Percentiles rank a stretch among this genome's conserved stretches.
These are phyloP conservation scores for Penicillium antarcticum DNA, from an alignment of 495 filamentous ascomycete species.

Conservation along the genomic window DNA sequence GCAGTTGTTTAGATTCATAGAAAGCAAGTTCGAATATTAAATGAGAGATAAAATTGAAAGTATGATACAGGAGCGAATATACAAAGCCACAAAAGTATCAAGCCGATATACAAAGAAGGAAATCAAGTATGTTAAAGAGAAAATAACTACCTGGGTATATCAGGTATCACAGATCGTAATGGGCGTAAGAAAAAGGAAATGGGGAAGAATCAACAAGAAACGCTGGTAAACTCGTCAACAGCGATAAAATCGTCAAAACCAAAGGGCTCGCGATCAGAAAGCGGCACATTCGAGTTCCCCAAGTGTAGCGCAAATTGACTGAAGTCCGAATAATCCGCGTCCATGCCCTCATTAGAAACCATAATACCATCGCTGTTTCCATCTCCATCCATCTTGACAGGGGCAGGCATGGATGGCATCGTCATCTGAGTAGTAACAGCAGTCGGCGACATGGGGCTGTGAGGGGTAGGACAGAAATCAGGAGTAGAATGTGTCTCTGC, in stretches of 20 bases:
- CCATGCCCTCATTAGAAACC: constrained; percentile 27
- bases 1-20: not conserved
- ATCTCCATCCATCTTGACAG: constrained; percentile 1
- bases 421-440: constrained; percentile 7
- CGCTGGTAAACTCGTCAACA: constrained; percentile 33
- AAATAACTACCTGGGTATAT: constrained; percentile 8
- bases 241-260: constrained; percentile 35
- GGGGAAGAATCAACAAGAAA: constrained; percentile 19
- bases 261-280: constrained; percentile 22
- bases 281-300: constrained; percentile 20
- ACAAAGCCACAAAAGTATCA: constrained; percentile 7
- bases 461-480: constrained; percentile 37
- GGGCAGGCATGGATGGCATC: not conserved
- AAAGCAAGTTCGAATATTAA: not conserved
- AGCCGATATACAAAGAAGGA: constrained; percentile 16
- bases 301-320: constrained; percentile 35
- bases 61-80: constrained; percentile 28
- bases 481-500: constrained; percentile 34
- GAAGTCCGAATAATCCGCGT: constrained; percentile 35
- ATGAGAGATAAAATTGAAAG: constrained; percentile 1
- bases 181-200: not conserved
- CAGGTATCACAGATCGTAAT: constrained; percentile 8
- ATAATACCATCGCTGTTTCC: constrained; percentile 17
- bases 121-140: constrained; percentile 3
- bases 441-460: constrained; percentile 34